These are phyloP conservation scores for Aureobasidium sp. DNA, from an alignment of 2,329 filamentous ascomycete species.

Conservation along the genomic window DNA sequence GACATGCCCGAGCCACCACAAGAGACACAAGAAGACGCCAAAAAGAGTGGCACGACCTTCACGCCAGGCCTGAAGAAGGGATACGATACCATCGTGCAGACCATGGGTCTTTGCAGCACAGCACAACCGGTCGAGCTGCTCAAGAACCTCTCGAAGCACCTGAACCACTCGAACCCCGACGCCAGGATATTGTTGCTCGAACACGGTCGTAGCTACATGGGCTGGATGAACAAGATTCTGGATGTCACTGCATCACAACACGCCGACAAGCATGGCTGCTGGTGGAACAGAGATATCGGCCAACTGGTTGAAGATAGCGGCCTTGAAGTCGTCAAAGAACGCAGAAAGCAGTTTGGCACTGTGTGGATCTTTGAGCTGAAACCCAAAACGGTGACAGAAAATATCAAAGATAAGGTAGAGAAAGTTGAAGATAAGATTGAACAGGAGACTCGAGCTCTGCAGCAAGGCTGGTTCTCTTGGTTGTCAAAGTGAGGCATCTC, in stretches of 20 bases:
- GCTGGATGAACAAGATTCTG: constrained; percentile 43
- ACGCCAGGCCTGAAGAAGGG: constrained; percentile 26
- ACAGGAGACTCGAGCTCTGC: not conserved
- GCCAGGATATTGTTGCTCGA: constrained; percentile 43
- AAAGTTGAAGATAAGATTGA: not conserved
- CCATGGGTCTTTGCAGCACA: constrained; percentile 47
- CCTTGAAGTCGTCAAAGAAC: constrained; percentile 40
- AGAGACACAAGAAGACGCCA: not conserved
- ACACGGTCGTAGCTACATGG: constrained; percentile 43
- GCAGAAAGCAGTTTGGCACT: constrained; percentile 43
- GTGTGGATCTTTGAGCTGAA: constrained; percentile 45
- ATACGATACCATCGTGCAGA: constrained; percentile 46
- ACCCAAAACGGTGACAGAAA: constrained; percentile 22
- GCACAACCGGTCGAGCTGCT: constrained; percentile 39
- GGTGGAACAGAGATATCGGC: constrained; percentile 48
- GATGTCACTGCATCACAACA: constrained; percentile 42
- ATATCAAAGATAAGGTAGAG: constrained; percentile 3
- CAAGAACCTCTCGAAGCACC: constrained; percentile 35
- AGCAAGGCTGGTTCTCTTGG: constrained; percentile 9
- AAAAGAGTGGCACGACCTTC: constrained; percentile 5
- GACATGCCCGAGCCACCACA: constrained; percentile 37
- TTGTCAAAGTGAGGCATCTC: constrained; percentile 14
- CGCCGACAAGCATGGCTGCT: constrained; percentile 44
- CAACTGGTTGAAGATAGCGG: constrained; percentile 42
- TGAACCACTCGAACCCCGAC: constrained; percentile 36